A percentile compares a stretch with the other conserved stretches of the same genome.
Conservation (phyloP, 192 early-diverging fungal species). For the Backusella luteola region DNA sequence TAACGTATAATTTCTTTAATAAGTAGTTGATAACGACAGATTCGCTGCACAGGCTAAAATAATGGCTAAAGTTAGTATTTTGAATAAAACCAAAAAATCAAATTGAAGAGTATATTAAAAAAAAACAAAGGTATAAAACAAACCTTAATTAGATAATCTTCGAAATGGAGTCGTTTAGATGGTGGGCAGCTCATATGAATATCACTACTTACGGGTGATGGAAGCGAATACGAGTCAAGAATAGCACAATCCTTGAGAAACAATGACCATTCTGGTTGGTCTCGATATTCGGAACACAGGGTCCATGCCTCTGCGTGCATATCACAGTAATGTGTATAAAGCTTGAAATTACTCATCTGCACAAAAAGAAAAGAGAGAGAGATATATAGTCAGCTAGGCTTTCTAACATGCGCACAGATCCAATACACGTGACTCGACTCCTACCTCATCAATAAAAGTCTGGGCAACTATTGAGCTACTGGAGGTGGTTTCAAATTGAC, state of each 20-base stretch:
- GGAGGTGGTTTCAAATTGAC: conserved; percentile 10
- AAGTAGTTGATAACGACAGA: conserved; percentile 89
- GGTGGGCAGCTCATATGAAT: neutral
- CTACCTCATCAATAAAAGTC: conserved; percentile 25
- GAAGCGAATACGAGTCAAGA: neutral
- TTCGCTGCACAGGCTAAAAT: conserved; percentile 78
- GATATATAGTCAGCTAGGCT: neutral
- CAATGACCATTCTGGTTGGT: conserved; percentile 25
- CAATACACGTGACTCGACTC: neutral
- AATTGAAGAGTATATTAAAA: neutral
- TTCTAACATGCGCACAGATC: conserved; percentile 1
- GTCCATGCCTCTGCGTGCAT: conserved; percentile 26
- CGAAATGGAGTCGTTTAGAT: conserved; percentile 29
- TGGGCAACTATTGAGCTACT: conserved; percentile 12
- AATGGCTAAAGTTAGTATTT: neutral
- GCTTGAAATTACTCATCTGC: conserved; percentile 17
- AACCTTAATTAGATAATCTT: conserved; percentile 40
- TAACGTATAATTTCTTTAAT: conserved; percentile 58
- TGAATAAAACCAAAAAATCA: neutral
- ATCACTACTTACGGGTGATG: neutral
- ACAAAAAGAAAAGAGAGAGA: neutral
- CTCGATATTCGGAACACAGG: conserved; percentile 26
- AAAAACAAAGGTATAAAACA: neutral
- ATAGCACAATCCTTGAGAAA: conserved; percentile 27
- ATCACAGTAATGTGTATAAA: conserved; percentile 30